Percentiles rank a stretch among this genome's conserved stretches.
Evolutionary conservation across 345 rosid genomes (phyloP).

Genomic region (Psidium friedrichsthalianum): DNA sequence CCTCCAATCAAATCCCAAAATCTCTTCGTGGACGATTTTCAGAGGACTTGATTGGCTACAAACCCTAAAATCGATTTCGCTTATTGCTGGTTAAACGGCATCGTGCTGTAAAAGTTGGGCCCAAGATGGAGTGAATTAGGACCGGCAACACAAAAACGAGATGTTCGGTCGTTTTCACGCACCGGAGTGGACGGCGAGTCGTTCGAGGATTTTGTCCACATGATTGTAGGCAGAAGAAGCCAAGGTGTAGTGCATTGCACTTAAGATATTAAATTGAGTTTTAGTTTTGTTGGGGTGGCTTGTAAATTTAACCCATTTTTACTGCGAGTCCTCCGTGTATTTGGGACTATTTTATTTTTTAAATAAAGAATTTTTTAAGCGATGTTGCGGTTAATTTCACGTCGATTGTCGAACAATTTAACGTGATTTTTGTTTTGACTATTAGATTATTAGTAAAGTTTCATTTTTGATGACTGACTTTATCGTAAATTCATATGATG

Average conservation of each 20-base stretch:
- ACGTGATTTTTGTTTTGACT: background rate
- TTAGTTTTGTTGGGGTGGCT: background rate
- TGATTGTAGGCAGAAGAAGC: background rate
- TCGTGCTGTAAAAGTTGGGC: background rate
- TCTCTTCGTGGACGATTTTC: no score
- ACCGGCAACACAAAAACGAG: background rate
- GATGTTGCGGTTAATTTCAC: rapidly evolving
- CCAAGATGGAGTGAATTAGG: background rate
- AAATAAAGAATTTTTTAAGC: background rate
- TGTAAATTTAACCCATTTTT: background rate
- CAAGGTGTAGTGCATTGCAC: background rate
- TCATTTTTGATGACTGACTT: rapidly evolving
- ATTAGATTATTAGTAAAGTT: background rate
- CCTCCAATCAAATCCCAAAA: background rate
- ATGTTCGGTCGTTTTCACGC: background rate
- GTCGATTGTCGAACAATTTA: background rate
- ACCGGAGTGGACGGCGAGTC: background rate
- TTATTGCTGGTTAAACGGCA: background rate
- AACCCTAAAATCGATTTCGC: background rate
- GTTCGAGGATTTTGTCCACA: background rate
- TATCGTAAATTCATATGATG: background rate
- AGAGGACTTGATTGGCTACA: background rate
- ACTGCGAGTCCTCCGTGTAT: background rate
- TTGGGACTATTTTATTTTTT: background rate
- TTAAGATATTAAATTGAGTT: background rate